Conservation (phyloP, 352 stramenopile genomes). For the Globisporangium takayamanum region DNA sequence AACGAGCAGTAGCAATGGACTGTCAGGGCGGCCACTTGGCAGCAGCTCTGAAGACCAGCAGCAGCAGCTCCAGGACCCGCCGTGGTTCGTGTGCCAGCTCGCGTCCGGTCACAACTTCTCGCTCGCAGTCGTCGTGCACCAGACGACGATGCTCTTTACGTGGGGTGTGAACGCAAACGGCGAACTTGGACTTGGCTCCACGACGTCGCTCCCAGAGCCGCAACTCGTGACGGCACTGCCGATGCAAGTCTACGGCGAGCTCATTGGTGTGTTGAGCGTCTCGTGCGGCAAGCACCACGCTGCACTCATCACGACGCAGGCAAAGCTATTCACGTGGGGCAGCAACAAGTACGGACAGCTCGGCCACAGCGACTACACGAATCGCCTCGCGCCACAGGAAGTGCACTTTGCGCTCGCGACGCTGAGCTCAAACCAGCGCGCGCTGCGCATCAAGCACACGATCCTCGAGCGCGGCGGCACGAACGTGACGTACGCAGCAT, state of each 20-base stretch:
- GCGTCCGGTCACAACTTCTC: slow-evolving; percentile 59
- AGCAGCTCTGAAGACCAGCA: slow-evolving; percentile 1
- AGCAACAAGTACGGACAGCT: slow-evolving; percentile 73
- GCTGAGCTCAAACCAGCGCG: slow-evolving; percentile 41
- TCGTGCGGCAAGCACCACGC: slow-evolving; percentile 73
- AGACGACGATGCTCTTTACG: slow-evolving; percentile 34
- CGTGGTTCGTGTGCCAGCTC: slow-evolving; percentile 49
- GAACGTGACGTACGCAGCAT: slow-evolving; percentile 63
- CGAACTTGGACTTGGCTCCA: slow-evolving; percentile 51
- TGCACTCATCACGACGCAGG: slow-evolving; percentile 49
- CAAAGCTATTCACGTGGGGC: slow-evolving; percentile 67
- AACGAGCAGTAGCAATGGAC: too few species aligned
- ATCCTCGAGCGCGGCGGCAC: slow-evolving; percentile 35
- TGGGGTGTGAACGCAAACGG: slow-evolving; percentile 55
- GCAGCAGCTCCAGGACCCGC: slow-evolving; percentile 5
- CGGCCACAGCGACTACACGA: slow-evolving; percentile 47
- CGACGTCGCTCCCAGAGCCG: slow-evolving; percentile 25
- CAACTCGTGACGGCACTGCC: slow-evolving; percentile 26
- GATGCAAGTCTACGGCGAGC: slow-evolving; percentile 30
- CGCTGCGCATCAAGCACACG: slow-evolving; percentile 51
- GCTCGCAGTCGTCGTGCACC: slow-evolving; percentile 34
- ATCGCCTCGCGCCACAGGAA: slow-evolving; percentile 33
- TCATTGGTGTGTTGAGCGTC: slow-evolving; percentile 34
- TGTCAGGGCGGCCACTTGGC: too few species aligned
- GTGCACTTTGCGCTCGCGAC: slow-evolving; percentile 43